phyloP scores from a whole-genome alignment of 352 stramenopile species.

The Pythium sp. region DNA sequence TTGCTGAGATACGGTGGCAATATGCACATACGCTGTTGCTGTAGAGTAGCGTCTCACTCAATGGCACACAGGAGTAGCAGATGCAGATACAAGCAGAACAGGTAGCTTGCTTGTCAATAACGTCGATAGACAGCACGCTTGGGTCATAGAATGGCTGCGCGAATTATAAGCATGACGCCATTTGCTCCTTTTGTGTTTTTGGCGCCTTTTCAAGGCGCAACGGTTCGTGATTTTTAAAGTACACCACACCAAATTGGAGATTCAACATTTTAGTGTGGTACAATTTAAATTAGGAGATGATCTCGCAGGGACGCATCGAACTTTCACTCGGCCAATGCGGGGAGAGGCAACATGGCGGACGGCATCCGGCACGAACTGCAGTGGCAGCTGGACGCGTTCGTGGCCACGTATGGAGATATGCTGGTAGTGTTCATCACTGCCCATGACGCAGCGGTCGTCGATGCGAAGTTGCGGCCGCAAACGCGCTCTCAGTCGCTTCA shows the following conservation, averaged over 20 bases:
- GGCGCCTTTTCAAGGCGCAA: background rate
- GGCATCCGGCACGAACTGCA: conserved; percentile 43
- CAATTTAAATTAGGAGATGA: background rate
- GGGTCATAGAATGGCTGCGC: background rate
- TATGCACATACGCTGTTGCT: background rate
- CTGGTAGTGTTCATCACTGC: conserved; percentile 2
- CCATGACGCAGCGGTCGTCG: background rate
- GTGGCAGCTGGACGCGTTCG: conserved; percentile 56
- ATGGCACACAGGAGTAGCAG: background rate
- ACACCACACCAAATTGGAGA: background rate
- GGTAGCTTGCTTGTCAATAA: background rate
- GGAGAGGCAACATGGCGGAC: background rate
- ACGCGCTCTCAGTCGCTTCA: background rate
- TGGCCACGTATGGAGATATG: conserved; percentile 33
- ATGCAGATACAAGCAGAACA: background rate
- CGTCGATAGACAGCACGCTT: background rate
- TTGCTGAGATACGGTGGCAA: background rate
- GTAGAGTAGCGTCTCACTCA: background rate
- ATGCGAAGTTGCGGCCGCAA: conserved; percentile 6
- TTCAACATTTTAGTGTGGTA: background rate
- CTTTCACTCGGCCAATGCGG: background rate
- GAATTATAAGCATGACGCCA: background rate
- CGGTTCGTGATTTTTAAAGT: background rate
- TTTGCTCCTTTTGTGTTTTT: background rate
- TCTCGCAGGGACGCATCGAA: background rate